Base-by-base conservation (phyloP, 2,329 filamentous ascomycete species). In the Paecilomyces sp. region DNA sequence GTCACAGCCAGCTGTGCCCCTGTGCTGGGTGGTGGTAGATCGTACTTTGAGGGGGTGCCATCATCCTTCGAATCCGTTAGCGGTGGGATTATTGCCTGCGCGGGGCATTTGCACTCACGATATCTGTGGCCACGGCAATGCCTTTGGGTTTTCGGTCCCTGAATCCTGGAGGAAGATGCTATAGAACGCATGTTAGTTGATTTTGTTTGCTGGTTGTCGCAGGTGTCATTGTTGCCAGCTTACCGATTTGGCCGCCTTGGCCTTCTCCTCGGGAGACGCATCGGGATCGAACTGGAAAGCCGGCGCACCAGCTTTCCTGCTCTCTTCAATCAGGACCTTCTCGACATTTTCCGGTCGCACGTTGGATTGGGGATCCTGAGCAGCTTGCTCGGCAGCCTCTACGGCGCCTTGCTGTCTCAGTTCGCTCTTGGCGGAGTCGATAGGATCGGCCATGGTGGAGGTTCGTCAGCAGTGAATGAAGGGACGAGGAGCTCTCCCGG, bases 281-380 rank as follows among this genome's bases (percentile, higher is more conserved):
- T 96, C 79, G 0, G 94, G 91, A 71, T 99, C 84, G 77, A 97
- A 99, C 63, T 87, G 85, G 72, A 90, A 94, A 64, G 91, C 92
- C 31, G 88, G 79, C 25, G 89, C 85, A 51, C 94, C 94, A 12
- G 88, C 90, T 68, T 89, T 88, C 69, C 83, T 85, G 66, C 90
- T 91, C 74, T 96, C 87, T 58, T 90, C 81, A 28, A 96, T 82
- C 55, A 97, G 83, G 67, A 85, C 84, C 66, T 84, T 81, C 76
- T 96, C 84, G 33, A 90, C 90, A 64, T 88, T 86, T 50, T 89
- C 84, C 54, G 90, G 81, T 0, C 85, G 84, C 64, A 92, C 83
- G 53, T 76, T 78, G 71, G 82, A 89, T 66, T 89, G 77, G 36
- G 90, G 86, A 72, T 95, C 83, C 34, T 69, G 63, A 7, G 66